Evolutionary conservation across 371 early-diverging fungal species (phyloP).

Genomic region (Actinomortierella wolfii): DNA sequence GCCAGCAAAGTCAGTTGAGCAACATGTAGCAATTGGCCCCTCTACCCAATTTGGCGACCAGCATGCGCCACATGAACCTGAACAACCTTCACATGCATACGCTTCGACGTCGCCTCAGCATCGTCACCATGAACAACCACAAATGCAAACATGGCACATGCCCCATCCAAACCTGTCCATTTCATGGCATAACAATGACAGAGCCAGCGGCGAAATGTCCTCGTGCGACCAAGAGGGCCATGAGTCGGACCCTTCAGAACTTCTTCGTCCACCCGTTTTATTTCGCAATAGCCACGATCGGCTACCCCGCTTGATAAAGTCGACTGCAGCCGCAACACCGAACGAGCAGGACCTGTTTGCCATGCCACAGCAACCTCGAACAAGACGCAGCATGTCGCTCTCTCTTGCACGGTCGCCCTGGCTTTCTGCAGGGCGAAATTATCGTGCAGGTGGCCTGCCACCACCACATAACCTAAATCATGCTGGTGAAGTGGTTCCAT

Average conservation of each 20-base stretch:
- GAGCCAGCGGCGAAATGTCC: neutral
- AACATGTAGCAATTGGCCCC: too few species aligned
- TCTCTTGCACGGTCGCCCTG: slow-evolving; percentile 53
- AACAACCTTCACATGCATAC: too few species aligned
- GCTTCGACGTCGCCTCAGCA: slow-evolving; percentile 3
- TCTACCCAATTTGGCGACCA: too few species aligned
- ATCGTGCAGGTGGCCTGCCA: slow-evolving; percentile 50
- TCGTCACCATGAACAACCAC: slow-evolving; percentile 23
- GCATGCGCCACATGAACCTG: too few species aligned
- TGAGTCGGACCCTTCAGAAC: slow-evolving; percentile 43
- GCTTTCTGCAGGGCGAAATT: slow-evolving; percentile 47
- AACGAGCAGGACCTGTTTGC: slow-evolving; percentile 20
- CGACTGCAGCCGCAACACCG: slow-evolving; percentile 4
- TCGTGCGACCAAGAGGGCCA: slow-evolving; percentile 16
- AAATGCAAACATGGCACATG: slow-evolving; percentile 42
- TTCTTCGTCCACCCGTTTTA: slow-evolving; percentile 24
- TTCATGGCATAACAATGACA: slow-evolving; percentile 39
- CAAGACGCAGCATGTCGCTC: slow-evolving; percentile 49
- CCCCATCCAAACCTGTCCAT: slow-evolving; percentile 41
- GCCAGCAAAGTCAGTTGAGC: too few species aligned
- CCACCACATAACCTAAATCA: slow-evolving; percentile 16
- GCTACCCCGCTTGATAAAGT: slow-evolving; percentile 11
- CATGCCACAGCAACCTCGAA: slow-evolving; percentile 11
- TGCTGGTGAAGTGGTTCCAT: slow-evolving; percentile 34
- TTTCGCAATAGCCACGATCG: slow-evolving; percentile 2